Base-by-base conservation (phyloP, 768 basidiomycete species). In the Mycena rebaudengoi region DNA sequence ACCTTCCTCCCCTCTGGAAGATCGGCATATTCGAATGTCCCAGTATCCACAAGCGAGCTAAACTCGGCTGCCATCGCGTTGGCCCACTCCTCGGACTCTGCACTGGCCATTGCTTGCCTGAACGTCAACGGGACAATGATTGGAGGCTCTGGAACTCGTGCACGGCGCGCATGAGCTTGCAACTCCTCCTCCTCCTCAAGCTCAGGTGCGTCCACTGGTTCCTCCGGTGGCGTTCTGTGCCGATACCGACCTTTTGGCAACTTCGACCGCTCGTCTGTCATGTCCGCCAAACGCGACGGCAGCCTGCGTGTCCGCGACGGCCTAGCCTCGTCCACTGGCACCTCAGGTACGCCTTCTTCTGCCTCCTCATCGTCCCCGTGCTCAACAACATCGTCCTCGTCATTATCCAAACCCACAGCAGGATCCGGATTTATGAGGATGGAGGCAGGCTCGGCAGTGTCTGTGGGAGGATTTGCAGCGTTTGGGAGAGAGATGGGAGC, bases 111-210 rank as follows among this genome's bases (percentile, higher is more conserved):
- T 1, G 46, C 37, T n/a, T 58, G 35, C 20, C 12, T 39, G 28
- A 58, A 58, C 2, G 46, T 40, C 35, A 49, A 39, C 5, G 57
- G 56, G 18, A 58, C 45, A 20, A 21, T 5, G 10, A 49, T 40
- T 2, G 57, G 57, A 14, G 35, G n/a, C 20, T 10, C 35, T 14
- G 46, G 57, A 14, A 40, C 8, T 1, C 11, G n/a, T 18, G 57
- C 46, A 58, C 37, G 3, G 29, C 28, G 57, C 7, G 45, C 46
- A 7, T 58, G 56, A 5, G 35, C 57, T 58, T 46, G 56, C 14
- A 20, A n/a, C 55, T 57, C 43, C 28, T 56, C 43, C 32, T 58
- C 56, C 56, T 58, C 56, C 44, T 52, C 51, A 46, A 35, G 44
- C 32, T 6, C 55, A 45, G 43, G 45, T 23, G 23, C 45, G 43